Percentiles rank a stretch among this genome's conserved stretches.
These are phyloP conservation scores for Vanrija pseudolonga DNA, from an alignment of 1,284 basidiomycete genomes.

Conservation along the genomic window DNA sequence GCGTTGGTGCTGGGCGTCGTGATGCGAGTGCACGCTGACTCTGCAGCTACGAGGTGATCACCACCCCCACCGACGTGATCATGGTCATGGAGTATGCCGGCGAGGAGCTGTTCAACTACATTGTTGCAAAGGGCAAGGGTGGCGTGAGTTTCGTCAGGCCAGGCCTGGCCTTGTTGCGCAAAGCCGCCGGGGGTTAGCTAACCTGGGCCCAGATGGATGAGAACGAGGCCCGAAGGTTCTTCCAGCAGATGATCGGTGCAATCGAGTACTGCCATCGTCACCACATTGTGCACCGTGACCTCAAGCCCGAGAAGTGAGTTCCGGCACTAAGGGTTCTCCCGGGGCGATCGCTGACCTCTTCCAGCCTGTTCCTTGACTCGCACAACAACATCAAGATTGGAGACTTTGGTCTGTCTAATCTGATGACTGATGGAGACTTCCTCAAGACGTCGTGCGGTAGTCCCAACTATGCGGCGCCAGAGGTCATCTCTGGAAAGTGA, in stretches of 20 bases:
- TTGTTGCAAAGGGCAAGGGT: constrained; percentile 70
- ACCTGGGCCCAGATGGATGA: constrained; percentile 66
- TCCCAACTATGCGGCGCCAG: constrained; percentile 93
- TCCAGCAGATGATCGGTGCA: constrained; percentile 93
- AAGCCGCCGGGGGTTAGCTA: neutral
- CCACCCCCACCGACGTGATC: constrained; percentile 87
- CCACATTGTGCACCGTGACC: constrained; percentile 91
- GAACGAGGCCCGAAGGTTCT: constrained; percentile 78
- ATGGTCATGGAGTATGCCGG: constrained; percentile 92
- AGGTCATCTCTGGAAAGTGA: constrained; percentile 81
- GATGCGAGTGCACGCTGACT: neutral
- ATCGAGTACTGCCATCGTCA: constrained; percentile 92
- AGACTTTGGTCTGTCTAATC: constrained; percentile 89
- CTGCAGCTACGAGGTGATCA: constrained; percentile 87
- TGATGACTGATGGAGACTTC: constrained; percentile 92
- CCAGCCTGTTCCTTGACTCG: constrained; percentile 53
- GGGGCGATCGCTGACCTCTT: constrained; percentile 53
- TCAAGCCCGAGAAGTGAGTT: constrained; percentile 83
- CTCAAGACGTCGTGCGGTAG: constrained; percentile 91
- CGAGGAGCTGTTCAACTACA: constrained; percentile 93
- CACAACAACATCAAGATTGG: constrained; percentile 77
- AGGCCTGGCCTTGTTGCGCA: neutral
- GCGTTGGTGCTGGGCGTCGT: constrained; percentile 33
- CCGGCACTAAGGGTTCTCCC: constrained; percentile 4
- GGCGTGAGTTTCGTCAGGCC: constrained; percentile 32